Percentiles rank a stretch among this genome's conserved stretches.
Evolutionary conservation across 176 grass and related monocot genomes (phyloP).

Genomic region (Puya raimondii): DNA sequence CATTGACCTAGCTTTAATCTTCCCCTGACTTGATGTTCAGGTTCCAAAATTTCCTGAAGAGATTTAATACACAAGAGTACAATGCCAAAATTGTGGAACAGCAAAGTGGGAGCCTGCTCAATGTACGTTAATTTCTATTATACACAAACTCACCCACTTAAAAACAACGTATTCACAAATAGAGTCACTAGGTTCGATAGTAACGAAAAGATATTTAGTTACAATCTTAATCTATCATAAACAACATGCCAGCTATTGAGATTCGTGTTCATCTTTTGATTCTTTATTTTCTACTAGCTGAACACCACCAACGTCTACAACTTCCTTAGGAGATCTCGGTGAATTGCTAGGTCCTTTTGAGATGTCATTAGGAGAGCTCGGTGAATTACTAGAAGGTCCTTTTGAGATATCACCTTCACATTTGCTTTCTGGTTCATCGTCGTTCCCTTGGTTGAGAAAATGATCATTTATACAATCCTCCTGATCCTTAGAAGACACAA

Average conservation of each 20-base stretch:
- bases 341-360: background rate
- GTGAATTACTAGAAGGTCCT: slow-evolving; percentile 3
- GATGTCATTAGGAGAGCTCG: slow-evolving; percentile 7
- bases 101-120: background rate
- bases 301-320: background rate
- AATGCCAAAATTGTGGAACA: background rate
- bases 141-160: background rate
- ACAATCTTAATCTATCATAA: background rate
- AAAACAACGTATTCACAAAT: background rate
- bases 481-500: slow-evolving; percentile 15
- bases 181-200: background rate
- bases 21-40: background rate
- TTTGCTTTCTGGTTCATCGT: slow-evolving; percentile 8
- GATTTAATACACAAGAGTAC: background rate
- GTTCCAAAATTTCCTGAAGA: background rate
- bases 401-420: slow-evolving; percentile 10
- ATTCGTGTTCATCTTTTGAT: background rate
- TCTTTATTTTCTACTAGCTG: slow-evolving; percentile 1
- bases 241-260: background rate
- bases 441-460: background rate
- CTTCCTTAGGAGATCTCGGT: slow-evolving; percentile 11
- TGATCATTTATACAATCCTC: background rate
- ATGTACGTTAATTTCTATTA: background rate
- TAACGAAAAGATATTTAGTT: background rate
- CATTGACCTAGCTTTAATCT: background rate